These are phyloP conservation scores for Boletus rex-veris DNA, from an alignment of 768 basidiomycete species.

Conservation along the genomic window DNA sequence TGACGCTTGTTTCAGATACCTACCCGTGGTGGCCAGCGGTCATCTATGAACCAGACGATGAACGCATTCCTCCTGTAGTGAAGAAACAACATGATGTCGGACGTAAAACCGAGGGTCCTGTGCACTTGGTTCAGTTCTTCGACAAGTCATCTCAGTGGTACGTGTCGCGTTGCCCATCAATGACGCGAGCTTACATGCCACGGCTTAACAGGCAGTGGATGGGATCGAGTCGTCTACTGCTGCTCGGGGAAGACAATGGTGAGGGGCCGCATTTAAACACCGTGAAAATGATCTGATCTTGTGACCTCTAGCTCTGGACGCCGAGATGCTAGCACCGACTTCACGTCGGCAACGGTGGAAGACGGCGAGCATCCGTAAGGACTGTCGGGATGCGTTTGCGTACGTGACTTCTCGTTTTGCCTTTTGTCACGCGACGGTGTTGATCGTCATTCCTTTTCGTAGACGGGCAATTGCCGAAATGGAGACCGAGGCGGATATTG, in stretches of 20 bases:
- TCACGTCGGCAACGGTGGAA: constrained; percentile 63
- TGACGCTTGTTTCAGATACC: constrained; percentile 44
- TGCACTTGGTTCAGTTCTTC: constrained; percentile 77
- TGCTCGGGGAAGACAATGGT: constrained; percentile 72
- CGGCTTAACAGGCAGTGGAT: constrained; percentile 57
- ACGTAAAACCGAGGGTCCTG: constrained; percentile 37
- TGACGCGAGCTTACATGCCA: not conserved
- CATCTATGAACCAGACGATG: constrained; percentile 61
- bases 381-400: constrained; percentile 63
- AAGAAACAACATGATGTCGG: constrained; percentile 28
- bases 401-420: constrained; percentile 32
- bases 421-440: not conserved
- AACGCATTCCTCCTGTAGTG: constrained; percentile 46
- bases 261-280: constrained; percentile 20
- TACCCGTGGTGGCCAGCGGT: constrained; percentile 91
- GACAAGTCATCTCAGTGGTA: constrained; percentile 67
- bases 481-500: constrained; percentile 36
- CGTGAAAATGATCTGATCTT: not conserved
- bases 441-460: not conserved
- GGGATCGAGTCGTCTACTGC: constrained; percentile 47
- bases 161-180: constrained; percentile 10
- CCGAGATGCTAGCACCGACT: constrained; percentile 51
- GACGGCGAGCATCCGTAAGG: constrained; percentile 42
- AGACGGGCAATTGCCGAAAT: constrained; percentile 48
- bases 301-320: constrained; percentile 51